A percentile compares a stretch with the other conserved stretches of the same genome.
phyloP scores from a whole-genome alignment of 176 grass and related monocot genomes.

The Oryza australiensis region DNA sequence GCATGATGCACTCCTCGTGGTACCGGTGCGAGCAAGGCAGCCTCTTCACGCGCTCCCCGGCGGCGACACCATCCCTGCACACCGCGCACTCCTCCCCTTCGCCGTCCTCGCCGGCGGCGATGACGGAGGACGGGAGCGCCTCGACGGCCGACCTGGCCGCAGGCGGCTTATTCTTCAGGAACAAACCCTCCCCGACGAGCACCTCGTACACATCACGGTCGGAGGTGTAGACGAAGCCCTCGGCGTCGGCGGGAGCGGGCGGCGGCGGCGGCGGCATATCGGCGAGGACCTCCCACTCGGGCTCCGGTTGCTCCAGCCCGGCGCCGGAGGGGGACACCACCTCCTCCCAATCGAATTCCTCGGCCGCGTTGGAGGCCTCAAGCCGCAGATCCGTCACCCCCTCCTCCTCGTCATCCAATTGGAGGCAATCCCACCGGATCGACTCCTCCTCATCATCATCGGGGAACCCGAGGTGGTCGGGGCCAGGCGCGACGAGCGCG shows the following conservation, averaged over 20 bases:
- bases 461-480: conserved; percentile 60
- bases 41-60: conserved; percentile 57
- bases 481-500: conserved; percentile 35
- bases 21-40: conserved; percentile 83
- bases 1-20: conserved; percentile 87
- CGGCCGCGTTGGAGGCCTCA: not conserved
- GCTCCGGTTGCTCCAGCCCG: conserved; percentile 13
- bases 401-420: conserved; percentile 46
- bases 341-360: conserved; percentile 86
- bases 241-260: conserved; percentile 34
- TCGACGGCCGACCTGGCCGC: conserved; percentile 56
- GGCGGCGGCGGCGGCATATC: conserved; percentile 31
- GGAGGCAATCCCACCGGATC: conserved; percentile 70
- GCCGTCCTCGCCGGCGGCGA: conserved; percentile 42
- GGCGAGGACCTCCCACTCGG: conserved; percentile 71
- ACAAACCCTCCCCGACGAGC: conserved; percentile 61
- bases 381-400: conserved; percentile 43
- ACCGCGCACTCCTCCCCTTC: conserved; percentile 66
- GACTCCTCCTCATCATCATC: conserved; percentile 43
- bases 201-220: conserved; percentile 53
- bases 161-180: conserved; percentile 53
- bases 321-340: conserved; percentile 37
- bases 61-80: conserved; percentile 63
- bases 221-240: conserved; percentile 76
- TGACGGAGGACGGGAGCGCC: conserved; percentile 50